A percentile compares a stretch with the other conserved stretches of the same genome.
These are phyloP conservation scores for Chytriomyces hyalinus DNA, from an alignment of 192 early-diverging fungal genomes.

Conservation along the genomic window DNA sequence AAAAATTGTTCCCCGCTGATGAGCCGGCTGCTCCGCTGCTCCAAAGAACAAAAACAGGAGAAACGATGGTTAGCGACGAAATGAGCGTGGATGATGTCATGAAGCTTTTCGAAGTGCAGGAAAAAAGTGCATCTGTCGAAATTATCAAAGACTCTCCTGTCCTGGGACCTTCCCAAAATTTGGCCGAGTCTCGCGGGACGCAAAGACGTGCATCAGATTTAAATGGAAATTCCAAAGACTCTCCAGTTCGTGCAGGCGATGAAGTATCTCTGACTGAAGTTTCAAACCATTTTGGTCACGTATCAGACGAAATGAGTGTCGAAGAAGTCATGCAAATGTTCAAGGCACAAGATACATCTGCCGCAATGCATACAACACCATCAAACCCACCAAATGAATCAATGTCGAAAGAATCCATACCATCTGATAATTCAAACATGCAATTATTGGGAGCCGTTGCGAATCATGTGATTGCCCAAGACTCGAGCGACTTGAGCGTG, in stretches of 20 bases:
- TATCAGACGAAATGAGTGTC: constrained; percentile 5
- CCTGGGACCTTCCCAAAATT: no score
- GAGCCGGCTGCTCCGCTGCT: no score
- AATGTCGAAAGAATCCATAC: background rate
- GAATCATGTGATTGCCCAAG: background rate
- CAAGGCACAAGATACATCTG: constrained; percentile 8
- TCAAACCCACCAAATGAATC: background rate
- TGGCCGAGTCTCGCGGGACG: no score
- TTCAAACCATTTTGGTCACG: background rate
- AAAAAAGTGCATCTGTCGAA: constrained; percentile 29
- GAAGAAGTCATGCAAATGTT: constrained; percentile 21
- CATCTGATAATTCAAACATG: no score
- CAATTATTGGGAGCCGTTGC: no score
- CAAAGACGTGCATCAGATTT: no score
- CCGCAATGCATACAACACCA: background rate
- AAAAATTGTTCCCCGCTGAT: no score
- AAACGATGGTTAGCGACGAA: background rate
- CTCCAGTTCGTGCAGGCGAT: no score
- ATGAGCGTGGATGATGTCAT: constrained; percentile 40
- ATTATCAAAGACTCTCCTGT: no score
- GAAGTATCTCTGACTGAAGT: no score
- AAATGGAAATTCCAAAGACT: no score
- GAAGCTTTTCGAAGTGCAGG: constrained; percentile 53
- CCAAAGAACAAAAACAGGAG: background rate
- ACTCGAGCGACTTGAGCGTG: background rate